Conservation (phyloP, 345 rosid species). For the Draba incana region DNA sequence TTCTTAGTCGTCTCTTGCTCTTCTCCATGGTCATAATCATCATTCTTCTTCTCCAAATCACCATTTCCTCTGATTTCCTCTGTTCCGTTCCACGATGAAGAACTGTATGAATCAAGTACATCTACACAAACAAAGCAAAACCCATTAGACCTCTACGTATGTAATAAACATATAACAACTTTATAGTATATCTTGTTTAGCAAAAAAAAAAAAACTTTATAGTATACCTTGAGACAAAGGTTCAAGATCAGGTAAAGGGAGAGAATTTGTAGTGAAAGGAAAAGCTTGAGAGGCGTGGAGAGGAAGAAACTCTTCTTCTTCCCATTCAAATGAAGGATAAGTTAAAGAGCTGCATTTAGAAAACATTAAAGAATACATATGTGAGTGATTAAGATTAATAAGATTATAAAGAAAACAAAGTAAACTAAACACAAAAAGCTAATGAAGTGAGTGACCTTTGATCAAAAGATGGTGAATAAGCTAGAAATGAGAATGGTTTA, state of each 20-base stretch:
- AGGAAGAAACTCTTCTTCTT: slow-evolving; percentile 38
- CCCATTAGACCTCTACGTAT: slow-evolving; percentile 20
- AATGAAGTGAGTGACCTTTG: slow-evolving; percentile 19
- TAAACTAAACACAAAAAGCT: background rate
- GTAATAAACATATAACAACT: background rate
- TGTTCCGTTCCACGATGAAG: slow-evolving; percentile 44
- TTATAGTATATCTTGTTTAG: too few species aligned
- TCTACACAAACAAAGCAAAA: slow-evolving; percentile 21
- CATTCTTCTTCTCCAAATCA: background rate
- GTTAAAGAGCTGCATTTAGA: slow-evolving; percentile 22
- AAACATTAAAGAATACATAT: background rate
- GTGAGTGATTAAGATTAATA: background rate
- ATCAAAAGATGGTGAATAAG: slow-evolving; percentile 25
- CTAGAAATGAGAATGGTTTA: slow-evolving; percentile 28
- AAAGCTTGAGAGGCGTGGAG: slow-evolving; percentile 25
- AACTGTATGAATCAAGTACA: slow-evolving; percentile 37
- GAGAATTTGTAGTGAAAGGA: slow-evolving; percentile 42
- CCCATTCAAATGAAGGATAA: slow-evolving; percentile 41
- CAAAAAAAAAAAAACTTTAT: background rate
- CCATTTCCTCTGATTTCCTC: slow-evolving; percentile 39
- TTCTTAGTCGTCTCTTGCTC: slow-evolving; percentile 25
- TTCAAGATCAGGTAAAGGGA: slow-evolving; percentile 43
- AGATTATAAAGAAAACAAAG: background rate
- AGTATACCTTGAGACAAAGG: slow-evolving; percentile 43
- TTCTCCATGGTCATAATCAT: background rate